Percentiles rank a stretch among this genome's conserved stretches.
Evolutionary conservation across 2,329 filamentous ascomycete genomes (phyloP).

Genomic region (Fusarium sp.): DNA sequence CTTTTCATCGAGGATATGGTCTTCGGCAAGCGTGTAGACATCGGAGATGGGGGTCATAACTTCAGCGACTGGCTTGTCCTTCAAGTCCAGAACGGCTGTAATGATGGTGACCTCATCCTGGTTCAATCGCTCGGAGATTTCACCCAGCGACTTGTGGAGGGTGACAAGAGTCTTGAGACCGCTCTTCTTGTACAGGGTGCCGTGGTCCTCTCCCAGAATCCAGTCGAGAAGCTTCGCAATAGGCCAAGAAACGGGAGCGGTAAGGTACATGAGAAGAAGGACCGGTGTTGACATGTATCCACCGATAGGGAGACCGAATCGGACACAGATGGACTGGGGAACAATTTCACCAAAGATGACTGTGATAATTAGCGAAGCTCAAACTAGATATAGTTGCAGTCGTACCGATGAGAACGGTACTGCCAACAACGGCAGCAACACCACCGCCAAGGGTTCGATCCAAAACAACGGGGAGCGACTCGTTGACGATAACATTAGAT

Average conservation of each 20-base stretch:
- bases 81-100: conserved; percentile 93
- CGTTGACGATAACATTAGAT: conserved; percentile 98
- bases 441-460: conserved; percentile 94
- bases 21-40: conserved; percentile 96
- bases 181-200: conserved; percentile 97
- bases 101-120: conserved; percentile 99
- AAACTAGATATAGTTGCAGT: neutral
- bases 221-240: conserved; percentile 95
- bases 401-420: conserved; percentile 92
- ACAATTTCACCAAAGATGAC: conserved; percentile 98
- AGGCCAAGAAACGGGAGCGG: conserved; percentile 91
- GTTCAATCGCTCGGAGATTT: conserved; percentile 88
- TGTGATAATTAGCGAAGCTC: conserved; percentile 53
- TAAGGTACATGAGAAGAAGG: conserved; percentile 88
- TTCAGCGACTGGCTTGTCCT: conserved; percentile 91
- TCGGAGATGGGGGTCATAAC: conserved; percentile 99
- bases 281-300: conserved; percentile 93
- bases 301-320: conserved; percentile 94
- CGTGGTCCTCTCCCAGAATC: conserved; percentile 92
- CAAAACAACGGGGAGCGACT: conserved; percentile 93
- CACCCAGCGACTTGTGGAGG: conserved; percentile 89
- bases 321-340: conserved; percentile 94
- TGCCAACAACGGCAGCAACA: conserved; percentile 92
- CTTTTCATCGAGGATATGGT: conserved; percentile 89
- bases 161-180: conserved; percentile 96